These are phyloP conservation scores for Barbarea vulgaris DNA, from an alignment of 345 rosid species.

Conservation along the genomic window DNA sequence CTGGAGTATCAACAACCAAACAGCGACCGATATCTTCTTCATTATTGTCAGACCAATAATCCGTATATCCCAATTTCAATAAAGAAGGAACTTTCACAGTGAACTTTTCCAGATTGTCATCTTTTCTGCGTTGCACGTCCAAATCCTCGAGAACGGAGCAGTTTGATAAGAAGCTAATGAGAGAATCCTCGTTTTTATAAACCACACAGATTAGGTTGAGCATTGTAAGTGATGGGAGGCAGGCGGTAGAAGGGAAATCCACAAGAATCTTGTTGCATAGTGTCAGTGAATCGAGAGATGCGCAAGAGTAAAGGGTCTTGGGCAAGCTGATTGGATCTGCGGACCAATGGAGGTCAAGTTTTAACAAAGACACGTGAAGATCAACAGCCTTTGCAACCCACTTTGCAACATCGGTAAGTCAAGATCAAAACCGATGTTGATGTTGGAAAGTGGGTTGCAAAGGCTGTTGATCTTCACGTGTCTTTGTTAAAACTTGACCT, in stretches of 20 bases:
- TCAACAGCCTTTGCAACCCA: not conserved
- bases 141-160: not conserved
- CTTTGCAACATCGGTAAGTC: not conserved
- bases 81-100: not conserved
- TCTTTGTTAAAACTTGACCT: not conserved
- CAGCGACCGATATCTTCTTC: too few species aligned
- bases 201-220: not conserved
- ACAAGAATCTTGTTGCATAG: too few species aligned
- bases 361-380: not conserved
- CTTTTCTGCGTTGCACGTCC: not conserved
- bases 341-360: not conserved
- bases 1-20: too few species aligned
- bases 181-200: not conserved
- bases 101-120: constrained; percentile 4
- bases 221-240: not conserved
- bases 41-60: not conserved
- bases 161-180: not conserved
- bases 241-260: not conserved
- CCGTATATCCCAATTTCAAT: not conserved
- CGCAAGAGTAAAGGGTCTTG: not conserved
- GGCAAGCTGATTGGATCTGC: not conserved
- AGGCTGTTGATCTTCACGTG: not conserved
- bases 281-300: too few species aligned
- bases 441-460: not conserved
- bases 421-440: not conserved